Base-by-base conservation (phyloP, 148 eudicot genomes). In the Rhododendron molle region DNA sequence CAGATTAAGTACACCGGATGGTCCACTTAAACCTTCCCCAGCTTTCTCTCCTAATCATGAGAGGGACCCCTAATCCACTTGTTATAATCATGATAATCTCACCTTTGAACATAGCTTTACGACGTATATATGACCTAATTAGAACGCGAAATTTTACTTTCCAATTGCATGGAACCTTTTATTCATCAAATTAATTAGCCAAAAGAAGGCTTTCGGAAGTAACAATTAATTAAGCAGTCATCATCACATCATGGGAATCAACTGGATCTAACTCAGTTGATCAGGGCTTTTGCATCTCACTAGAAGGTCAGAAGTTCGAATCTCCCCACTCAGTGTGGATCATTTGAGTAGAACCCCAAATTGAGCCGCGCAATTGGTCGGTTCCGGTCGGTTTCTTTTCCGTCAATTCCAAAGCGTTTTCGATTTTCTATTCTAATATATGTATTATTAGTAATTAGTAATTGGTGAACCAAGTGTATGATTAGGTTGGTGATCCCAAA, bases 61-160 rank as follows among this genome's bases (percentile, higher is more conserved):
- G 44, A 78, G 60, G 86, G 83, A 85, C 87, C 87, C 36, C 47
- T 80, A 79, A 85, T 85, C 87, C 87, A 67, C 65, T 85, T 85
- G 4, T 47, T 67, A 18, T 46, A 65, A 80, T 85, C 83, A 80
- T 85, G 38, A 71, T 20, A 36, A 58, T 34, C 52, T 18, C 38
- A 4, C 60, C 34, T 79, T 80, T 36, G 9, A 28, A 71, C 21
- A 71, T 71, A 28, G 50, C 34, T 38, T 84, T 50, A 21, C 11
- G 7, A 56, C 40, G 65, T 58, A 18, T 32, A 65, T 26, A 67
- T 26, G 73, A 67, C 73, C 32, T 67, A 67, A 67, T 67, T 67
- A 28, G 36, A 74, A 1, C 3, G 20, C 16, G 43, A 82, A 60
- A 28, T 40, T 44, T 50, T 40, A 44, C 18, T 11, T 44, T 69